These are phyloP conservation scores for Arachis stenosperma DNA, from an alignment of 306 rosid species.

Conservation along the genomic window DNA sequence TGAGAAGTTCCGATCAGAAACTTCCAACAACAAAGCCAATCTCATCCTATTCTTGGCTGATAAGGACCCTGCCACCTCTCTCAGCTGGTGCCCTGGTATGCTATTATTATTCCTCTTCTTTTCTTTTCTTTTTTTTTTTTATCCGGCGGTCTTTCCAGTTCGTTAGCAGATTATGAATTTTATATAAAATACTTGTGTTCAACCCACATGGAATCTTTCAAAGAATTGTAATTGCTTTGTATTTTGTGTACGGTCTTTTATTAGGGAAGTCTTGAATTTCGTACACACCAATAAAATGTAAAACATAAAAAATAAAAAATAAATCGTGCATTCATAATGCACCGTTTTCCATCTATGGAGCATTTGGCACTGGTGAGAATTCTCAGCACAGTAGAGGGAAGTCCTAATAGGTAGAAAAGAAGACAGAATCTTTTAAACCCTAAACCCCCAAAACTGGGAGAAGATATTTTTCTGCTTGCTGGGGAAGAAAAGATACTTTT, in stretches of 20 bases:
- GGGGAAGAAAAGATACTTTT: background rate
- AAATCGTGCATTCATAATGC: background rate
- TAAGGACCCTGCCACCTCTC: constrained; percentile 79
- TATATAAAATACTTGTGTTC: background rate
- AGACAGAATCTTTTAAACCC: background rate
- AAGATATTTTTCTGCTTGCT: no score
- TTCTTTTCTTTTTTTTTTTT: background rate
- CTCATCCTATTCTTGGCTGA: constrained; percentile 86
- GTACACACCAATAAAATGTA: no score
- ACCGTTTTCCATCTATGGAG: background rate
- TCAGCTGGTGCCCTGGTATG: constrained; percentile 91
- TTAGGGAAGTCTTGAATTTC: constrained; percentile 11
- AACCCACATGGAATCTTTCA: background rate
- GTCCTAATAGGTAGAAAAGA: background rate
- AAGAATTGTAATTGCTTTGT: background rate
- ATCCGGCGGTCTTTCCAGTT: no score
- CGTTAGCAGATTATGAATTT: background rate
- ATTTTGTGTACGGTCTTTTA: background rate
- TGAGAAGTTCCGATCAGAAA: constrained; percentile 71
- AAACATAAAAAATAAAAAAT: no score
- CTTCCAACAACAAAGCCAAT: constrained; percentile 57
- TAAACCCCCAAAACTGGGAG: background rate
- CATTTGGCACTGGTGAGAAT: background rate
- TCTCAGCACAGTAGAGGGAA: background rate
- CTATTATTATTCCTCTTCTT: background rate